Conservation (phyloP, 106 monocot genomes). For the Allium fistulosum region DNA sequence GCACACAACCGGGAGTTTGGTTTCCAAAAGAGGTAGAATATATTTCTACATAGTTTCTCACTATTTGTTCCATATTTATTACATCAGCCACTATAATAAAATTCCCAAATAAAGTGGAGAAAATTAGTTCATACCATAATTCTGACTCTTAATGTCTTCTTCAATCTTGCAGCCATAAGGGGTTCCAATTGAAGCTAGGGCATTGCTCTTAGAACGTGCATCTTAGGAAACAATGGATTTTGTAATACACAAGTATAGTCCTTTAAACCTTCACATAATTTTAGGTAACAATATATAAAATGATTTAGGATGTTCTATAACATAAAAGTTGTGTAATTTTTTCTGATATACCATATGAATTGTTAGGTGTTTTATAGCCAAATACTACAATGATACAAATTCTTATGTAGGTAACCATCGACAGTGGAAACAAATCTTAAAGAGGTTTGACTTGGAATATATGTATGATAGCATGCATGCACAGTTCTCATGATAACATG, state of each 20-base stretch:
- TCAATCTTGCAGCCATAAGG: constrained; percentile 57
- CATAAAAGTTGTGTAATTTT: no score
- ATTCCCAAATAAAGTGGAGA: no score
- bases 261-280: no score
- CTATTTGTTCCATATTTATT: no score
- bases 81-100: no score
- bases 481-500: no score
- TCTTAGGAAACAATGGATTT: constrained; percentile 66
- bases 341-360: no score
- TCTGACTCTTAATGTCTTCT: neutral
- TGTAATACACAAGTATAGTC: constrained; percentile 67
- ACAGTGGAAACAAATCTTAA: constrained; percentile 90
- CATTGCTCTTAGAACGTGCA: constrained; percentile 68
- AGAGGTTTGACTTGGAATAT: constrained; percentile 76
- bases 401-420: constrained; percentile 62
- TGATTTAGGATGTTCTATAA: no score
- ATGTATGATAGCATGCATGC: constrained; percentile 23
- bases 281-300: no score
- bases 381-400: neutral
- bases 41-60: no score
- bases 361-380: no score
- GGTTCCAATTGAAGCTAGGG: constrained; percentile 65
- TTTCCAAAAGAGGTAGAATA: constrained; percentile 83
- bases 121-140: no score
- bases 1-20: constrained; percentile 90